Base-by-base conservation (phyloP, 2,329 filamentous ascomycete species). In the Daldinia sp. region DNA sequence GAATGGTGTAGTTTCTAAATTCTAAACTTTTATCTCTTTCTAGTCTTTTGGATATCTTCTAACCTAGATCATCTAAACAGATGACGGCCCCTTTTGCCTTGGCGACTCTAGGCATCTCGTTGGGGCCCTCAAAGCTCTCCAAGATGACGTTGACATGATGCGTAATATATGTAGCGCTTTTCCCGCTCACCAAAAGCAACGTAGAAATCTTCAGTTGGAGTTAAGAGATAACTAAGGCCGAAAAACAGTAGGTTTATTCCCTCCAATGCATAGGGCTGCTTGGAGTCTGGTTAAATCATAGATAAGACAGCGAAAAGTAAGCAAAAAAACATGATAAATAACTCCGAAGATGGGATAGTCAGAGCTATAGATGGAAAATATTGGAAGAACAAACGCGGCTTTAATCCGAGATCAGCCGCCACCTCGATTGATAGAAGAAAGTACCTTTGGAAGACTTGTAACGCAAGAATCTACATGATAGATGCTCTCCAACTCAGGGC, bases 391-490 rank as follows among this genome's bases (percentile, higher is more conserved):
- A 55, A 43, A 51, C 49, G 51, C 53, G 53, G 43, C 50, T 59
- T 54, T 49, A 48, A 49, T 47, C 19, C n/a, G 61, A 59, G 58
- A 64, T 59, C 34, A 50, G 58, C 58, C 39, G 54, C 58, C 50
- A 29, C 59, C 58, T 67, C 37, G 29, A 64, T 67, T 67, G 15
- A 39, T 59, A 32, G 64, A 58, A 55, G 35, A 63, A 56, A 59
- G 51, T 64, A 64, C 54, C 63, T 67, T 54, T 62, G 54, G 61
- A 64, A 61, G 47, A 58, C 57, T 63, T 54, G 35, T 34, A 67
- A 60, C 50, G 61, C 51, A 67, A 56, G 29, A 62, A 58, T 67
- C 61, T 64, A 64, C 61, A 64, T 64, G 61, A 57, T 58, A 59
- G 61, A 41, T 47, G 50, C 41, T 39, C 64, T 51, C 57, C 30